These are phyloP conservation scores for Xylaria sp. DNA, from an alignment of 2,329 filamentous ascomycete genomes.

Conservation along the genomic window DNA sequence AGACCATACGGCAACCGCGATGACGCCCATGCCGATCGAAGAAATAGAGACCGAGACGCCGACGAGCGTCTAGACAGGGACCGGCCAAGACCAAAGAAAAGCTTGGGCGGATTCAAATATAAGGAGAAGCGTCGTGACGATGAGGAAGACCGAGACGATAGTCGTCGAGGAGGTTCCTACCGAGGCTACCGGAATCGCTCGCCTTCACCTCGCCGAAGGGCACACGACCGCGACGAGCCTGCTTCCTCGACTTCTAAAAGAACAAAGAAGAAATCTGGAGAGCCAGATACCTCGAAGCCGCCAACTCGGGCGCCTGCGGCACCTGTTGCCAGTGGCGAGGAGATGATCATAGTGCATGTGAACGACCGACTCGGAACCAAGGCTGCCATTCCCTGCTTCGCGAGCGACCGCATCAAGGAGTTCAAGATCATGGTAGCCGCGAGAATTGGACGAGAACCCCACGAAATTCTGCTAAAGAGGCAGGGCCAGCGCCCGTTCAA, in stretches of 20 bases:
- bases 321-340: slow-evolving; percentile 56
- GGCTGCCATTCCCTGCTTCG: slow-evolving; percentile 86
- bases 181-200: slow-evolving; percentile 58
- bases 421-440: slow-evolving; percentile 93
- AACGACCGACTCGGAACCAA: slow-evolving; percentile 98
- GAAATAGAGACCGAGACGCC: slow-evolving; percentile 21
- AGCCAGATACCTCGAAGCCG: slow-evolving; percentile 43
- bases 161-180: slow-evolving; percentile 49
- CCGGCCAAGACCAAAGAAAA: slow-evolving; percentile 39
- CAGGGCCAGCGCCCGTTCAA: slow-evolving; percentile 95
- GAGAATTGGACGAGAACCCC: slow-evolving; percentile 83
- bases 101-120: slow-evolving; percentile 61
- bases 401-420: slow-evolving; percentile 80
- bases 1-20: slow-evolving; percentile 13
- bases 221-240: slow-evolving; percentile 45
- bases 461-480: slow-evolving; percentile 89
- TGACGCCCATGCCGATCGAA: slow-evolving; percentile 19
- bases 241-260: slow-evolving; percentile 34
- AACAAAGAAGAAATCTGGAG: slow-evolving; percentile 40
- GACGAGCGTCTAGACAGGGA: slow-evolving; percentile 27
- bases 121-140: slow-evolving; percentile 60
- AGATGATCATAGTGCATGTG: slow-evolving; percentile 92
- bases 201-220: slow-evolving; percentile 45
- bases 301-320: slow-evolving; percentile 38
- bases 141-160: slow-evolving; percentile 51